Conservation (phyloP, 495 filamentous ascomycete genomes). For the Haplographium delicatum region DNA sequence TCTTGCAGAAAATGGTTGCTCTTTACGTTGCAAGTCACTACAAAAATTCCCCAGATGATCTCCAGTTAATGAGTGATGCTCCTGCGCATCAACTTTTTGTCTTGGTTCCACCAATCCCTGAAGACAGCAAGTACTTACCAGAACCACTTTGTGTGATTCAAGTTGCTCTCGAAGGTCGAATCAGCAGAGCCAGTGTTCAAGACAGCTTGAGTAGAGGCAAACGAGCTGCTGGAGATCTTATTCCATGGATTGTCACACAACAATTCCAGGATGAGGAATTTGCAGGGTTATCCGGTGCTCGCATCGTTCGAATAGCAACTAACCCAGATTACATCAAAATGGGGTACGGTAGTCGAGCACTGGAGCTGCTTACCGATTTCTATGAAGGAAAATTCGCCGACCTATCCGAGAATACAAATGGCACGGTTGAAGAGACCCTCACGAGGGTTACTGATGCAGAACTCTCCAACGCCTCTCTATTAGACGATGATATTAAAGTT, state of each 20-base stretch:
- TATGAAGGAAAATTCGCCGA: conserved; percentile 91
- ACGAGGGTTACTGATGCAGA: conserved; percentile 80
- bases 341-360: conserved; percentile 89
- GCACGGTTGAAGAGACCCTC: conserved; percentile 53
- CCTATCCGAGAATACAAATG: conserved; percentile 57
- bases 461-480: conserved; percentile 68
- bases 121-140: conserved; percentile 70
- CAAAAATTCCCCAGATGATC: conserved; percentile 96
- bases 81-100: conserved; percentile 97
- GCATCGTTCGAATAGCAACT: conserved; percentile 91
- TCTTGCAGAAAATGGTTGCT: conserved; percentile 96
- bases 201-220: conserved; percentile 85
- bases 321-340: conserved; percentile 87
- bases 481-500: conserved; percentile 83
- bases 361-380: conserved; percentile 83
- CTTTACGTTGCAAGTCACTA: conserved; percentile 98
- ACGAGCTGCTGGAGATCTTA: conserved; percentile 88
- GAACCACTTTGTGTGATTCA: conserved; percentile 95
- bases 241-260: conserved; percentile 96
- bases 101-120: conserved; percentile 80
- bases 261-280: conserved; percentile 99
- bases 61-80: conserved; percentile 96
- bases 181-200: conserved; percentile 86
- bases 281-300: conserved; percentile 84
- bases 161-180: conserved; percentile 89